phyloP scores from a whole-genome alignment of 139 green algal species.

The Volvox reticuliferus region DNA sequence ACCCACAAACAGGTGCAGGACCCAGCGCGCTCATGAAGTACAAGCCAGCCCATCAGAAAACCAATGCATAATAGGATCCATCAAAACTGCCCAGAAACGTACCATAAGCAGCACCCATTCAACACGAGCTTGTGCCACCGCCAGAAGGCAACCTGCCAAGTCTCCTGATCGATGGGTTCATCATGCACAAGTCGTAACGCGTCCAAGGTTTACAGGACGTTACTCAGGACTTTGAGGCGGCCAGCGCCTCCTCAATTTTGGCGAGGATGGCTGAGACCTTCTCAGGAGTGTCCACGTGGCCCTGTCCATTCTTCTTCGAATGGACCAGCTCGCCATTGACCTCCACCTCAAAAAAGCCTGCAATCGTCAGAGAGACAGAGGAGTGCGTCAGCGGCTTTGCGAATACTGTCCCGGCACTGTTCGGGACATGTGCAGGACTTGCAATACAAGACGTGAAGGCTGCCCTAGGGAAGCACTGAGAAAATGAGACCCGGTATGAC shows the following conservation, averaged over 20 bases:
- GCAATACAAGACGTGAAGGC: too few species aligned
- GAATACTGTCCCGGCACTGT: too few species aligned
- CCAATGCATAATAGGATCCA: background rate
- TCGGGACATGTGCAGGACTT: too few species aligned
- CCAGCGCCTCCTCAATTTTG: background rate
- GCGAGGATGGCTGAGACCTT: background rate
- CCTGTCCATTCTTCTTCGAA: constrained; percentile 18
- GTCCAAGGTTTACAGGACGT: background rate
- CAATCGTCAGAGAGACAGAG: background rate
- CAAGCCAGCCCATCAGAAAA: background rate
- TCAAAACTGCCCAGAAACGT: background rate
- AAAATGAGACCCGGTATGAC: too few species aligned
- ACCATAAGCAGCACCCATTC: background rate
- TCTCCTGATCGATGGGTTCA: background rate
- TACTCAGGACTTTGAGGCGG: background rate
- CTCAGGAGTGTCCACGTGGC: constrained; percentile 8
- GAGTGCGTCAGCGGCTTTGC: background rate
- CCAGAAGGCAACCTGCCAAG: background rate
- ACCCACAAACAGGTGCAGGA: background rate
- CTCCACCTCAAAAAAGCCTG: constrained; percentile 38
- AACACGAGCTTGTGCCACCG: background rate
- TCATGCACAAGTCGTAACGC: background rate
- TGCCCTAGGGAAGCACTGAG: too few species aligned
- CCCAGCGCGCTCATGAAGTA: too few species aligned
- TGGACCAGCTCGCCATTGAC: constrained; percentile 46